A percentile compares a stretch with the other conserved stretches of the same genome.
Conservation (phyloP, 169 alveolate species). For the Plasmodium malariae region DNA sequence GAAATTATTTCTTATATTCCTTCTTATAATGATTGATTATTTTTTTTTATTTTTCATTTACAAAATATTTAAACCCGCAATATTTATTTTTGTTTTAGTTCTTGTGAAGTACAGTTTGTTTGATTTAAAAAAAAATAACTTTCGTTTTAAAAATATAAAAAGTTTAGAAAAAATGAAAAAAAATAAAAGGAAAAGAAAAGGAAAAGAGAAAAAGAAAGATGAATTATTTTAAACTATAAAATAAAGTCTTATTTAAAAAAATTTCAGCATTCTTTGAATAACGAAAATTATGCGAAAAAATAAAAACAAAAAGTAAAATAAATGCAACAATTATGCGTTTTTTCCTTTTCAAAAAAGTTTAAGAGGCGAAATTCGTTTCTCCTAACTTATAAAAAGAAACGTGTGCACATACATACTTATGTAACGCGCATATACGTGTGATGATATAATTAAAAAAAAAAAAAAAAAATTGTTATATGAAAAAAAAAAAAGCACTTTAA, state of each 20-base stretch:
- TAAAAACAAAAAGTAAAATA: neutral
- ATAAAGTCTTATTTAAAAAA: constrained; percentile 1
- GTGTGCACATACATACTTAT: too few relatives aligned
- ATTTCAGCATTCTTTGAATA: neutral
- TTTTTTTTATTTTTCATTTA: neutral
- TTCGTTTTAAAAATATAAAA: constrained; percentile 14
- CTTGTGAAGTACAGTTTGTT: neutral
- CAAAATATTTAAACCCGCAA: neutral
- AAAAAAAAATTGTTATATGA: too few relatives aligned
- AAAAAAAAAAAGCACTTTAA: too few relatives aligned
- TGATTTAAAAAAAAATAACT: neutral
- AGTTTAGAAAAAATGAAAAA: constrained; percentile 1
- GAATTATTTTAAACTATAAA: neutral
- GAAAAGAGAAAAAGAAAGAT: neutral
- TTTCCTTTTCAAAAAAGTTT: too few relatives aligned
- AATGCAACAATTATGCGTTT: too few relatives aligned
- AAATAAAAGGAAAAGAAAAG: constrained; percentile 5
- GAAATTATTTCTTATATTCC: too few relatives aligned
- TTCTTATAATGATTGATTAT: neutral
- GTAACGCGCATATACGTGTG: too few relatives aligned
- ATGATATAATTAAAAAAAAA: too few relatives aligned
- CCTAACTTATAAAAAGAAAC: too few relatives aligned
- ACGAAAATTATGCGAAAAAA: constrained; percentile 24
- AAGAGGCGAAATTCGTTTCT: too few relatives aligned
- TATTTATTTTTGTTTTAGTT: neutral